These are phyloP conservation scores for Heterococcus sp. DNA, from an alignment of 108 stramenopile species.

Conservation along the genomic window DNA sequence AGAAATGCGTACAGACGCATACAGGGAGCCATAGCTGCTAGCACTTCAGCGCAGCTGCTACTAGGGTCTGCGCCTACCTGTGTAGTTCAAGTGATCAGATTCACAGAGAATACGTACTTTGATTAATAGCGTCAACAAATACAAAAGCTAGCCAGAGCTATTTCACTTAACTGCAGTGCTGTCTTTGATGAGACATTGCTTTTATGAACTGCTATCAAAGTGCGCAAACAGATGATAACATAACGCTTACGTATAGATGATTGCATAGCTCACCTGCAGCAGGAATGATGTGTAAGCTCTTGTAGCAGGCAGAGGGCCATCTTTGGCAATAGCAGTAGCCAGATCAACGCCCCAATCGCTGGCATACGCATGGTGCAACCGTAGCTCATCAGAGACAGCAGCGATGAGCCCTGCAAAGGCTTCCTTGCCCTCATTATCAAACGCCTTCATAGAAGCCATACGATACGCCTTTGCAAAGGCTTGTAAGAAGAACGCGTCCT, in stretches of 20 bases:
- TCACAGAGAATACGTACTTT: neutral
- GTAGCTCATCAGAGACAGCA: conserved; percentile 31
- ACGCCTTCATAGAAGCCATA: conserved; percentile 8
- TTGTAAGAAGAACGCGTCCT: conserved; percentile 32
- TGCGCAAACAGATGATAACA: no score
- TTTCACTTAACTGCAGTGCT: neutral
- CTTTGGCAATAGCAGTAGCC: neutral
- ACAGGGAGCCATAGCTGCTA: conserved; percentile 13
- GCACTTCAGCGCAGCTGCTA: conserved; percentile 2
- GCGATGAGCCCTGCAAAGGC: conserved; percentile 33
- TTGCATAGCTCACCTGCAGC: neutral
- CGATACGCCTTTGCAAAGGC: conserved; percentile 12
- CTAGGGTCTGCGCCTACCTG: neutral
- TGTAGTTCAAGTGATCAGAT: neutral
- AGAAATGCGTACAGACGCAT: conserved; percentile 19
- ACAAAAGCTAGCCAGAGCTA: neutral
- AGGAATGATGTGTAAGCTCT: neutral
- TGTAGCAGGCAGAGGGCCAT: neutral
- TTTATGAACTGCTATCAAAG: neutral
- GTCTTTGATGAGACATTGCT: neutral
- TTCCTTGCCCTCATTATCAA: conserved; percentile 8
- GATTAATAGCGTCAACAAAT: neutral
- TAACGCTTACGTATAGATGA: no score
- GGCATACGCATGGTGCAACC: conserved; percentile 17
- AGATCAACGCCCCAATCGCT: conserved; percentile 35